Evolutionary conservation across 768 basidiomycete species (phyloP).

Genomic region (Mycena belliarum): DNA sequence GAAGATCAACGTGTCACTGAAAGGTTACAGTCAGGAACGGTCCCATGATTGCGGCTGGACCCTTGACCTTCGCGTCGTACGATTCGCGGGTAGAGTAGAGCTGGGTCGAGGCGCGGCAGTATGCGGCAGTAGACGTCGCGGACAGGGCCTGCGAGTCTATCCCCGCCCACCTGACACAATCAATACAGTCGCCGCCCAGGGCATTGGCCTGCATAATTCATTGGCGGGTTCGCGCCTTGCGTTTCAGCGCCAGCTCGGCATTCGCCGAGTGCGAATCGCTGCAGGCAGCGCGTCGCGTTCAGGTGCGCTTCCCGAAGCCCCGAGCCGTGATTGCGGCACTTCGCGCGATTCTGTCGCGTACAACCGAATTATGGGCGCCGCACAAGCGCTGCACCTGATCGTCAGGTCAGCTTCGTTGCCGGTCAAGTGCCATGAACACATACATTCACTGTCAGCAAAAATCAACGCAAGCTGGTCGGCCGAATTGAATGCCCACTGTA

Average conservation of each 20-base stretch:
- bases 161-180: constrained; percentile 3
- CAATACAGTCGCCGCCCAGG: not conserved
- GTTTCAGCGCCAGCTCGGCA: not conserved
- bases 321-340: constrained; percentile 8
- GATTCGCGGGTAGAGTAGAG: not conserved
- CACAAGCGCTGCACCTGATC: not conserved
- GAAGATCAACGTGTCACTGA: not conserved
- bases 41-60: constrained; percentile 2
- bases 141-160: not conserved
- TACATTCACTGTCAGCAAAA: no score
- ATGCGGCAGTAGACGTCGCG: constrained; percentile 3
- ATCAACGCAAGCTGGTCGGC: no score
- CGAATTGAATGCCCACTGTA: no score
- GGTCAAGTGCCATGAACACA: no score
- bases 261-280: not conserved
- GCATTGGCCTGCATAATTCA: no score
- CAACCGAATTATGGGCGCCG: no score
- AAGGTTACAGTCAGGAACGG: not conserved
- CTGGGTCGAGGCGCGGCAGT: not conserved
- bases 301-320: not conserved
- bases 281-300: not conserved
- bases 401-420: no score
- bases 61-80: constrained; percentile 7
- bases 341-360: constrained; percentile 4
- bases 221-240: no score